A percentile compares a stretch with the other conserved stretches of the same genome.
These are phyloP conservation scores for Millerozyma acaciae DNA, from an alignment of 805 yeast genomes.

Conservation along the genomic window DNA sequence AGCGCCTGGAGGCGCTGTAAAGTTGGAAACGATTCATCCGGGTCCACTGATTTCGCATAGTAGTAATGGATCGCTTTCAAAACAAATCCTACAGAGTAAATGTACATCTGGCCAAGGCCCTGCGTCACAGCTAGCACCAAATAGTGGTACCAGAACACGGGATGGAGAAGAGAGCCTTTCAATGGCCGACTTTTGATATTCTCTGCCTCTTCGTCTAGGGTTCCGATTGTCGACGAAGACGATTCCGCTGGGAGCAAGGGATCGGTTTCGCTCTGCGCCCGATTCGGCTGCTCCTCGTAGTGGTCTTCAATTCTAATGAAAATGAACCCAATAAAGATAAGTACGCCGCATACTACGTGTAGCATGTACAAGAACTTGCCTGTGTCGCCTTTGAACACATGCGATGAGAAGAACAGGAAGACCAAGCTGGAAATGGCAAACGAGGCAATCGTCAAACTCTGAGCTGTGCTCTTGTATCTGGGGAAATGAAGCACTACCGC, in stretches of 20 bases:
- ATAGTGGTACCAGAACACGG: slow-evolving; percentile 31
- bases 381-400: slow-evolving; percentile 19
- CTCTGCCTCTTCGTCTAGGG: slow-evolving; percentile 4
- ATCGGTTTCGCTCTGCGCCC: slow-evolving; percentile 3
- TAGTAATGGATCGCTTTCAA: slow-evolving; percentile 25
- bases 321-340: slow-evolving; percentile 25
- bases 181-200: slow-evolving; percentile 12
- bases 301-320: slow-evolving; percentile 30
- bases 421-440: slow-evolving; percentile 33
- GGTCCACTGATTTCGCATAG: slow-evolving; percentile 9
- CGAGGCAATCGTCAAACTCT: slow-evolving; percentile 33
- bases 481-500: slow-evolving; percentile 33
- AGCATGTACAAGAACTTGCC: slow-evolving; percentile 21
- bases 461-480: slow-evolving; percentile 30
- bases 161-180: slow-evolving; percentile 21
- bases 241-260: slow-evolving; percentile 1
- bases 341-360: slow-evolving; percentile 18
- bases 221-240: no score
- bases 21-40: slow-evolving; percentile 5
- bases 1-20: slow-evolving; percentile 25
- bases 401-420: slow-evolving; percentile 19
- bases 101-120: slow-evolving; percentile 38
- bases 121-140: slow-evolving; percentile 28
- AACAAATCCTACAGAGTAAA: slow-evolving; percentile 30
- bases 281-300: slow-evolving; percentile 10